Evolutionary conservation across 2,329 filamentous ascomycete species (phyloP).

Genomic region (Kalaharituber pfeilii): DNA sequence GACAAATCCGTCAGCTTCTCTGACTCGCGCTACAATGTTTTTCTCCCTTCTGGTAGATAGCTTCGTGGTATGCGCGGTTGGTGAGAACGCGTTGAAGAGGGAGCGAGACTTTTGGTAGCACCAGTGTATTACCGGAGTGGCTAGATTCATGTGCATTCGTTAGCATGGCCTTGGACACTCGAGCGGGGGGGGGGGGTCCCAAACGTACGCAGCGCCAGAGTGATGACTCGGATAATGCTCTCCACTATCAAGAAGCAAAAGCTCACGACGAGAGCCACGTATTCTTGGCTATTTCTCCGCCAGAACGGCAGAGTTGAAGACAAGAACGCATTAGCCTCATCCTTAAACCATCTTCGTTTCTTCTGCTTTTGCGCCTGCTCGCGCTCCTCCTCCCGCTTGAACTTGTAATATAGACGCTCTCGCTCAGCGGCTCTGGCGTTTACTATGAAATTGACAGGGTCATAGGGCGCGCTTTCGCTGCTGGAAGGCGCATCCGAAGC

Average conservation of each 20-base stretch:
- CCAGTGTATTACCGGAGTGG: slow-evolving; percentile 61
- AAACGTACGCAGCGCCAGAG: slow-evolving; percentile 71
- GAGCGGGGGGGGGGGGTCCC: slow-evolving; percentile 14
- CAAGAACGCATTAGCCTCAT: neutral
- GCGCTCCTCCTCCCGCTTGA: slow-evolving; percentile 1
- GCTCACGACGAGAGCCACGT: slow-evolving; percentile 68
- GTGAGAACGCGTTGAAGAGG: slow-evolving; percentile 62
- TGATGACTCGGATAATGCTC: slow-evolving; percentile 65
- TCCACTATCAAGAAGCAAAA: slow-evolving; percentile 71
- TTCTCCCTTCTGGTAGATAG: slow-evolving; percentile 50
- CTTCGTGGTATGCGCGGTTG: slow-evolving; percentile 45
- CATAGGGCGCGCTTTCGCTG: neutral
- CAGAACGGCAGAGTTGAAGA: neutral
- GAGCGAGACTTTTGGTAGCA: slow-evolving; percentile 68
- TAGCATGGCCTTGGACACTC: slow-evolving; percentile 1
- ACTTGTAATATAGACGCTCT: slow-evolving; percentile 1
- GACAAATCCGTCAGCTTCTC: slow-evolving; percentile 76
- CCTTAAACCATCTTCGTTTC: slow-evolving; percentile 14
- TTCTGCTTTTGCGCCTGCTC: slow-evolving; percentile 10
- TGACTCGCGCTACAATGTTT: slow-evolving; percentile 55
- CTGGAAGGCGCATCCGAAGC: neutral
- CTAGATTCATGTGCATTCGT: slow-evolving; percentile 32
- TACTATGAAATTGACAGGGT: neutral
- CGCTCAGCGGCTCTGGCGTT: neutral
- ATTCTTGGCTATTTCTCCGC: slow-evolving; percentile 47